Conservation (phyloP, 1,284 basidiomycete genomes). For the Moesziomyces parantarcticus region DNA sequence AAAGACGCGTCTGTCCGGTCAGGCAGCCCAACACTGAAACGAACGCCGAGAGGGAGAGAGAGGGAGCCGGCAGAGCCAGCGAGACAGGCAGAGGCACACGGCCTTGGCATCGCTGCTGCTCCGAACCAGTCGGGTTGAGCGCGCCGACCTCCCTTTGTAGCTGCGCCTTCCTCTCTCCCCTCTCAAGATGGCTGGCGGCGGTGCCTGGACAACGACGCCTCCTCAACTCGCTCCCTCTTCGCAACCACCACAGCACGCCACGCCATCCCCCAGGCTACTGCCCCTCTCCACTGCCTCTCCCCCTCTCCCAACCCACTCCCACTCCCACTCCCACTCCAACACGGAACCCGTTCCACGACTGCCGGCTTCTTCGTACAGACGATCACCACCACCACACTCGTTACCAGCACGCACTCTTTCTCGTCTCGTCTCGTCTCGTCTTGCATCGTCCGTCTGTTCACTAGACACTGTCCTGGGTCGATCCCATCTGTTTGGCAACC, state of each 20-base stretch:
- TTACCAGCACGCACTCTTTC: slow-evolving; percentile 15
- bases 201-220: too few relatives aligned
- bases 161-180: too few relatives aligned
- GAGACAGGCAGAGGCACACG: too few relatives aligned
- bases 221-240: neutral
- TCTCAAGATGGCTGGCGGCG: too few relatives aligned
- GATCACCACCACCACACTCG: slow-evolving; percentile 10
- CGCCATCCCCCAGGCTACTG: too few relatives aligned
- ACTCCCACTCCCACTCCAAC: slow-evolving; percentile 2
- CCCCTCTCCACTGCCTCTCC: slow-evolving; percentile 1
- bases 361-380: slow-evolving; percentile 6
- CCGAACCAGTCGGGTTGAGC: too few relatives aligned
- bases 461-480: neutral
- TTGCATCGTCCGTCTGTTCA: slow-evolving; percentile 4
- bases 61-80: too few relatives aligned
- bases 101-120: too few relatives aligned
- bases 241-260: slow-evolving; percentile 10
- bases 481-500: neutral
- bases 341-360: slow-evolving; percentile 1
- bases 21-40: too few relatives aligned
- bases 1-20: too few relatives aligned
- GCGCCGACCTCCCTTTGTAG: too few relatives aligned
- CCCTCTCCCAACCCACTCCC: slow-evolving; percentile 1
- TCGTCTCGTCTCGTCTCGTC: slow-evolving; percentile 2
- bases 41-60: too few relatives aligned